Evolutionary conservation across 306 rosid genomes (phyloP), one percentile per base, ranked within the genome.

Genomic region (Citrullus amarus): DNA sequence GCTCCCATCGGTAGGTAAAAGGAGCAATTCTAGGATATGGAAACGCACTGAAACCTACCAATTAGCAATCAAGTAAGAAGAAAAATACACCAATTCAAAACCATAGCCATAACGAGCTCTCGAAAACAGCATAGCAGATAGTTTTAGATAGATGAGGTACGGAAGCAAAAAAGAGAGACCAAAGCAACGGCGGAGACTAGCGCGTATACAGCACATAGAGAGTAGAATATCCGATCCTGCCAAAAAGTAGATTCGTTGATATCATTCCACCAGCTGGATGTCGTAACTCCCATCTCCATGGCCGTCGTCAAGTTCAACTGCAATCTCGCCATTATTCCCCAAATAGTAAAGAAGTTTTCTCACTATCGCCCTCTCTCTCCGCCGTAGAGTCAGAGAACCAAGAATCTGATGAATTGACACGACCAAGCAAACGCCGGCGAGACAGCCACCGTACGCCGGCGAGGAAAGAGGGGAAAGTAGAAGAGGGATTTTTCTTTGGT

Each of bases 181-280:
- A 95, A 86, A 80, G 98, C 98, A 13, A 91, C 82, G 82, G 82
- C 79, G 78, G 98, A 89, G 80, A 95, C 93, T 15, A 95, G 85
- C 16, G 96, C 93, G 61, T 91, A 95, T 79, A 90, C 85, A 15
- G 90, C 95, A 74, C 91, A 89, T 56, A 95, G 97, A 51, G 84
- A 51, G 88, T 82, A 95, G 87, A 92, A 89, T 78, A 92, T 76
- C 56, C 86, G 91, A 78, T 73, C 70, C 76, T 89, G 97, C 86
- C 90, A 95, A 12, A 3, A 61, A 28, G 84, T 32, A 14, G 95
- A 88, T 39, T 80, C 68, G 80, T 85, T 87, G 86, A 89, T 68
- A 28, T 89, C 79, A 55, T 90, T 82, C 97, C 97, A 94, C 96
- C 92, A 88, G 50, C 25, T 9, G 55, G 84, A 53, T 38, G 79